These are phyloP conservation scores for Ceratocystis colombiana DNA, from an alignment of 2,329 filamentous ascomycete species.

Conservation along the genomic window DNA sequence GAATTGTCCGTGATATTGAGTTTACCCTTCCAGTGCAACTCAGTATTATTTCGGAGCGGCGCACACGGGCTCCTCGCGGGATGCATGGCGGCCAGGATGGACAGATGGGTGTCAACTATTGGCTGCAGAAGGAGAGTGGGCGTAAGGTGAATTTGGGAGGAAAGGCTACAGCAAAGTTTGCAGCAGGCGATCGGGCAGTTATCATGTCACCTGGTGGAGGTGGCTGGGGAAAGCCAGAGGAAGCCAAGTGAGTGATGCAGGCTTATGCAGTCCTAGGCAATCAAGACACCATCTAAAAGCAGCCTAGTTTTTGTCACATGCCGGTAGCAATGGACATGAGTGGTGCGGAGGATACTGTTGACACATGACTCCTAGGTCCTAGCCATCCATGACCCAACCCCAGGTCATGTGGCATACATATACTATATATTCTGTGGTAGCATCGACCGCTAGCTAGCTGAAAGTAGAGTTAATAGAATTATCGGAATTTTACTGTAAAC, in stretches of 20 bases:
- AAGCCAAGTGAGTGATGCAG: neutral
- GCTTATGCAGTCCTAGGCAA: no score
- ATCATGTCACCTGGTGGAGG: conserved; percentile 70
- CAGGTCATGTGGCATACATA: no score
- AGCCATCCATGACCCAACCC: no score
- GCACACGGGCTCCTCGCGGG: conserved; percentile 62
- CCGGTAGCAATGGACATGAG: no score
- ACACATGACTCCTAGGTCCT: no score
- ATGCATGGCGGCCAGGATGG: conserved; percentile 74
- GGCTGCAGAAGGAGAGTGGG: conserved; percentile 65
- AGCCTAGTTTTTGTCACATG: neutral
- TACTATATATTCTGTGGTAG: no score
- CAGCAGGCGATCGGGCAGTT: conserved; percentile 66
- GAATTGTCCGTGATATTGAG: conserved; percentile 67
- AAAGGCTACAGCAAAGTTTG: conserved; percentile 71
- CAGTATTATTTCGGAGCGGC: conserved; percentile 63
- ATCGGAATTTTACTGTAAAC: no score
- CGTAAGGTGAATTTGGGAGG: conserved; percentile 62
- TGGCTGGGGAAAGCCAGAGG: conserved; percentile 53
- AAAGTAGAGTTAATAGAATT: no score
- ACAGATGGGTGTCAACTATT: conserved; percentile 70
- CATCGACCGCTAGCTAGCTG: no score
- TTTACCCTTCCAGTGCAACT: conserved; percentile 68
- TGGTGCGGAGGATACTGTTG: no score
- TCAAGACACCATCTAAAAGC: no score